phyloP scores from a whole-genome alignment of 2,329 filamentous ascomycete genomes.

The Nemania sp. region DNA sequence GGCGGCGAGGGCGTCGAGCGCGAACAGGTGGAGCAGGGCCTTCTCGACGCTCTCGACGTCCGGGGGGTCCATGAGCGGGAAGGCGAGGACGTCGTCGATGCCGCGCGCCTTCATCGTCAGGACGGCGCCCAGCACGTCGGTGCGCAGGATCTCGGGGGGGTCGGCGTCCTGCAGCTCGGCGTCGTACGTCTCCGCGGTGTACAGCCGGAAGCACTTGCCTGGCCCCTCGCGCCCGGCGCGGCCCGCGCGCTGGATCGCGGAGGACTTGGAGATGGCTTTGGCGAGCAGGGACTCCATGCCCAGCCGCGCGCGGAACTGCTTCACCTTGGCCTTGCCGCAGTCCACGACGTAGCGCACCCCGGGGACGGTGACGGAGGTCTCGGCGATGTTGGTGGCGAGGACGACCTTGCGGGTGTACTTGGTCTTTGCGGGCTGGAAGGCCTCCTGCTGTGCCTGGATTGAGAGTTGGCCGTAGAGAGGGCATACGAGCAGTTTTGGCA shows the following conservation, averaged over 20 bases:
- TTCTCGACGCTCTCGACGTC: constrained; percentile 82
- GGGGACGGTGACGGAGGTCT: constrained; percentile 95
- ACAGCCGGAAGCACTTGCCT: constrained; percentile 90
- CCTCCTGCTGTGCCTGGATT: constrained; percentile 84
- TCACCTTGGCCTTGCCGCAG: constrained; percentile 92
- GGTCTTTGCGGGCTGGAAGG: constrained; percentile 80
- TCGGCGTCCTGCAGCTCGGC: constrained; percentile 78
- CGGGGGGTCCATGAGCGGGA: constrained; percentile 87
- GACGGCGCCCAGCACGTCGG: constrained; percentile 86
- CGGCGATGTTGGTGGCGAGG: constrained; percentile 96
- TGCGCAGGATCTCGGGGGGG: constrained; percentile 88
- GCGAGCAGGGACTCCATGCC: constrained; percentile 91
- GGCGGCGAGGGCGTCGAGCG: constrained; percentile 80
- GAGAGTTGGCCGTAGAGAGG: constrained; percentile 92
- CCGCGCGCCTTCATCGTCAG: constrained; percentile 95
- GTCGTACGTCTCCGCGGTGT: constrained; percentile 82
- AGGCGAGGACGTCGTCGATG: constrained; percentile 81
- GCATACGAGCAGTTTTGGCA: constrained; percentile 78
- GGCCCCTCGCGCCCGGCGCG: constrained; percentile 92
- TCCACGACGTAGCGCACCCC: constrained; percentile 94
- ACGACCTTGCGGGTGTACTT: constrained; percentile 88
- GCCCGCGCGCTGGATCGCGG: constrained; percentile 90
- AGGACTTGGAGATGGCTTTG: constrained; percentile 92
- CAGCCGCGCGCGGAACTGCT: constrained; percentile 85
- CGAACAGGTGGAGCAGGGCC: constrained; percentile 82